Evolutionary conservation across 257 asterid species (phyloP), one percentile per base, ranked within the genome.

Genomic region (Fraxinus pennsylvanica): DNA sequence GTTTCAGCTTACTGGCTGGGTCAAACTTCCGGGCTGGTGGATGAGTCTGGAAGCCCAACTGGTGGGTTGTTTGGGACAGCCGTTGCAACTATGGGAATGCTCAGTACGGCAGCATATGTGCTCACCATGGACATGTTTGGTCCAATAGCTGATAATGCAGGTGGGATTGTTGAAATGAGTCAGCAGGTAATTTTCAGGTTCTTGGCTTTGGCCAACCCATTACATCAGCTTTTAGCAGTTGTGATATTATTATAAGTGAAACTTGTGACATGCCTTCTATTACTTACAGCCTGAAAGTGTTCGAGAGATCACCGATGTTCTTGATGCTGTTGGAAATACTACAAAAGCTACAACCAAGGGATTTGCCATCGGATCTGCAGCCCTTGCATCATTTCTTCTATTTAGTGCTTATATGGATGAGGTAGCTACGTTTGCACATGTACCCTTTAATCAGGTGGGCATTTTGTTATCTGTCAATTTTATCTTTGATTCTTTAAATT

Each of bases 101-200:
- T 96, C 81, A 96, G 99, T 81, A 96, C 99, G 4, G 99, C 99
- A 76, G 99, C 98, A 79, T 96, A 96, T 83, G 97, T 96, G 78
- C 96, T 96, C 70, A 96, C 98, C 41, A 96, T 96, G 99, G 99
- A 96, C 85, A 96, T 96, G 99, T 96, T 96, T 90, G 99, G 99
- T 81, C 99, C 99, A 59, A 96, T 96, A 82, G 99, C 98, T 83
- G 99, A 96, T 89, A 96, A 96, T 90, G 98, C 99, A 14, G 99
- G 99, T 82, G 99, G 99, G 82, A 96, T 96, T 82, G 99, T 90
- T 79, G 99, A 96, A 88, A 96, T 96, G 99, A 96, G 99, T 86
- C 97, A 90, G 88, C 99, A 96, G 99, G 99, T 93, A 83, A 73
- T 74, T 77, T 52, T 41, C 72, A 80, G 74, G 63, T 70, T 72